Evolutionary conservation across 192 early-diverging fungal genomes (phyloP).

Genomic region (Backusella macrospora): DNA sequence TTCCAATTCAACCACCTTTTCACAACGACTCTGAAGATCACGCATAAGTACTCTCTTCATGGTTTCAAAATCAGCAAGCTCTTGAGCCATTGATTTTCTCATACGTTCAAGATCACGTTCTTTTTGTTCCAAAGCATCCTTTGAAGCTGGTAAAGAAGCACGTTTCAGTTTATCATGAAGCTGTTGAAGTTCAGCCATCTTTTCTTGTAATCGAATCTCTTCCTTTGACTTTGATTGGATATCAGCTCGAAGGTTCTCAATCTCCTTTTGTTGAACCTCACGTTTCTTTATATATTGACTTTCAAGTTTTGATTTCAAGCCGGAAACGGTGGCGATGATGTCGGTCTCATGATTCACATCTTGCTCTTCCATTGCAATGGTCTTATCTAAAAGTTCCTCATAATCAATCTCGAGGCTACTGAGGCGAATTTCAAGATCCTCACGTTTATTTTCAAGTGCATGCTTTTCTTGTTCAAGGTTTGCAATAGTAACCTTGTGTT

Average conservation of each 20-base stretch:
- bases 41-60: conserved; percentile 99
- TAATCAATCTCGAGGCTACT: conserved; percentile 75
- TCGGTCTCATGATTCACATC: conserved; percentile 52
- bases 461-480: conserved; percentile 64
- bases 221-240: conserved; percentile 75
- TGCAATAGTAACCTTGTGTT: conserved; percentile 67
- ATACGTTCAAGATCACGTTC: conserved; percentile 81
- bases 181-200: conserved; percentile 62
- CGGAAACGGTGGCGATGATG: conserved; percentile 77
- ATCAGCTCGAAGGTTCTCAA: conserved; percentile 71
- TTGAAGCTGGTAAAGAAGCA: not conserved
- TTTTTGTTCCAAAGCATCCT: conserved; percentile 42
- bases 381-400: conserved; percentile 77
- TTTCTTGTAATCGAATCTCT: conserved; percentile 55
- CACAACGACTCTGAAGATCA: conserved; percentile 95
- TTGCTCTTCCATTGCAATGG: conserved; percentile 67
- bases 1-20: conserved; percentile 97
- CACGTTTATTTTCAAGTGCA: conserved; percentile 57
- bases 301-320: conserved; percentile 87
- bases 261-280: conserved; percentile 74
- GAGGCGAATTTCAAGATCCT: conserved; percentile 71
- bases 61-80: conserved; percentile 89
- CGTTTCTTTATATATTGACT: conserved; percentile 80
- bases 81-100: conserved; percentile 48
- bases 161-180: conserved; percentile 60